Evolutionary conservation across 2,329 filamentous ascomycete species (phyloP).

Genomic region (Pestalotiopsis sp.): DNA sequence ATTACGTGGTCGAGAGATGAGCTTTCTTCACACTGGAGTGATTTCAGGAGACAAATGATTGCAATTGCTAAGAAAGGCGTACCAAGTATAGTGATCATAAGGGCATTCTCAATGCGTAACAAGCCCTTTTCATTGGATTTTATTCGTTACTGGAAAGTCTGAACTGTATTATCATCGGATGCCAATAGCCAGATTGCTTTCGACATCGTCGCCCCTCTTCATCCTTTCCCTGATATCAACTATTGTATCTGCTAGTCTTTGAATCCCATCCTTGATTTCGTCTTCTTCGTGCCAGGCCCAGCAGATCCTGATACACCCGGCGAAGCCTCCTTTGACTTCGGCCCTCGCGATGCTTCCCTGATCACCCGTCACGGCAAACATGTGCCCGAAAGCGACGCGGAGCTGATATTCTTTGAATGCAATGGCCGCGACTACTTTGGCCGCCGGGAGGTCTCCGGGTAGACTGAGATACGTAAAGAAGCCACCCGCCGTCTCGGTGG

Average conservation of each 20-base stretch:
- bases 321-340: conserved; percentile 39
- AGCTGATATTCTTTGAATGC: conserved; percentile 57
- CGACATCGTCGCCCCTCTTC: conserved; percentile 15
- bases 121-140: no score
- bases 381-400: conserved; percentile 55
- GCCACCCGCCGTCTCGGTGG: conserved; percentile 49
- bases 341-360: conserved; percentile 31
- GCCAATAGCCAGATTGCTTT: conserved; percentile 14
- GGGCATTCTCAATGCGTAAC: no score
- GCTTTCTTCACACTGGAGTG: no score
- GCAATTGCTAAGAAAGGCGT: no score
- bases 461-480: conserved; percentile 69
- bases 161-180: conserved; percentile 6
- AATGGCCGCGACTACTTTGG: conserved; percentile 48
- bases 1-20: no score
- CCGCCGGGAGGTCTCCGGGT: conserved; percentile 39
- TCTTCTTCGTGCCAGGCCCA: conserved; percentile 62
- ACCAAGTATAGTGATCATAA: no score
- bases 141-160: no score
- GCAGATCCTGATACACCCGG: conserved; percentile 54
- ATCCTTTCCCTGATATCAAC: conserved; percentile 16
- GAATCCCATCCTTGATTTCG: conserved; percentile 56
- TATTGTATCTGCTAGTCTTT: conserved; percentile 41
- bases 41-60: no score
- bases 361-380: conserved; percentile 52